Evolutionary conservation across 1,284 basidiomycete species (phyloP), one percentile per base, ranked within the genome.

Genomic region (Kwoniella shivajii): DNA sequence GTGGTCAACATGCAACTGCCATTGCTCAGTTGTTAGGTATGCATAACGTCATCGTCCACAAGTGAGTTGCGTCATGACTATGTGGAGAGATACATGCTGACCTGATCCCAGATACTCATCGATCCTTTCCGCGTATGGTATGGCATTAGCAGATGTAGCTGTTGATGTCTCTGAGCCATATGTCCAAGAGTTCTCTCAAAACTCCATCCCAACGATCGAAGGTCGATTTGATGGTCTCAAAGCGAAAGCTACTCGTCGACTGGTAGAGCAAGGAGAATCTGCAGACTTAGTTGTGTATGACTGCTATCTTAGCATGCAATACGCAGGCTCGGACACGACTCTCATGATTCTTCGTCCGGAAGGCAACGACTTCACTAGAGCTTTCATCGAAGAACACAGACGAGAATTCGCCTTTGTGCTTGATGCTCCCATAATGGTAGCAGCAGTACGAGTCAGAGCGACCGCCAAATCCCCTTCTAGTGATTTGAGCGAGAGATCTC

Each of bases 41-140:
- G 60, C 55, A 63, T 29, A 58, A 64, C 6, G 66, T 74, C 58
- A 67, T 76, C 39, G 59, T 76, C n/a, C 73, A 85, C 84, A 68
- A 89, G 86, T 2, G 87, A 94, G 61, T 41, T 18, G 7, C 5
- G 14, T 22, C 20, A 18, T 16, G 18, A 41, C 20, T 22, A 14
- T 13, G 10, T 31, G 20, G 24, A 20, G 9, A n/a, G 3, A 24
- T 3, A 11, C 20, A 24, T 30, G 27, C 57, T 48, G 33, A 58
- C 38, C 87, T 93, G 43, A 91, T 30, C 7, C 92, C 77, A 82
- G 85, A 50, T 92, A 89, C 73, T 90, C 87, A 49, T 91, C 87
- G 6, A 89, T 93, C 56, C 82, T 95, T 2, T 91, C 89, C 0
- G 92, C 92, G 0, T 95, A 92, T 67, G 92, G 92, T 1, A 83